These are phyloP conservation scores for Skeletonema costatum DNA, from an alignment of 108 stramenopile species.

Conservation along the genomic window DNA sequence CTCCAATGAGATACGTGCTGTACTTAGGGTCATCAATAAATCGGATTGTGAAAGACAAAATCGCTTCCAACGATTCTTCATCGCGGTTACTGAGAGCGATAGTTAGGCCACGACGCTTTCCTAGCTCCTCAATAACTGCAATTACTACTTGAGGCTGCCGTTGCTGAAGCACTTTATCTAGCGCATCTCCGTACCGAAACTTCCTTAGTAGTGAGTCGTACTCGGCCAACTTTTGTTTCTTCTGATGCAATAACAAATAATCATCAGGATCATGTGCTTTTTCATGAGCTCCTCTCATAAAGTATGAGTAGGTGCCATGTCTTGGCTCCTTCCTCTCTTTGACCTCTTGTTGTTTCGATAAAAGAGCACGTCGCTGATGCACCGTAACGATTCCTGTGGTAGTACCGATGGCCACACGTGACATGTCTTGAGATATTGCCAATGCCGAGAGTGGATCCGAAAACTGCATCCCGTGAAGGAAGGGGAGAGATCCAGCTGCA, in stretches of 20 bases:
- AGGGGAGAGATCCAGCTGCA: conserved; percentile 47
- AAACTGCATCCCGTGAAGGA: conserved; percentile 70
- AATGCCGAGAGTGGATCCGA: conserved; percentile 67
- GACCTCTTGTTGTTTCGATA: not conserved
- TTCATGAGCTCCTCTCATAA: conserved; percentile 76
- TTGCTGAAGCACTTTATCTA: conserved; percentile 79
- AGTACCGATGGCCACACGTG: conserved; percentile 77
- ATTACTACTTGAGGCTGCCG: conserved; percentile 67
- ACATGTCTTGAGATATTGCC: conserved; percentile 50
- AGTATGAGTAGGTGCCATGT: conserved; percentile 81
- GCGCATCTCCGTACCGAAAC: conserved; percentile 90
- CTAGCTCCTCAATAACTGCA: conserved; percentile 87
- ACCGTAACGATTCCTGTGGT: conserved; percentile 65
- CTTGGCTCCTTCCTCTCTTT: conserved; percentile 44
- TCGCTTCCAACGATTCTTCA: conserved; percentile 84
- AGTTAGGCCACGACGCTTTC: conserved; percentile 77
- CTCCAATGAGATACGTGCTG: conserved; percentile 72
- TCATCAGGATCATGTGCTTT: conserved; percentile 65
- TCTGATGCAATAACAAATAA: conserved; percentile 60
- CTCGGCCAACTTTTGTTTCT: conserved; percentile 66
- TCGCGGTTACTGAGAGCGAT: conserved; percentile 85
- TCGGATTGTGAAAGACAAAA: conserved; percentile 80
- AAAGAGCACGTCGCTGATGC: conserved; percentile 54
- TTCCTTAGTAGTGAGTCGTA: conserved; percentile 79
- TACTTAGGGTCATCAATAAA: conserved; percentile 80